A percentile compares a stretch with the other conserved stretches of the same genome.
phyloP scores from a whole-genome alignment of 257 asterid genomes.

The Schizonepeta tenuifolia region DNA sequence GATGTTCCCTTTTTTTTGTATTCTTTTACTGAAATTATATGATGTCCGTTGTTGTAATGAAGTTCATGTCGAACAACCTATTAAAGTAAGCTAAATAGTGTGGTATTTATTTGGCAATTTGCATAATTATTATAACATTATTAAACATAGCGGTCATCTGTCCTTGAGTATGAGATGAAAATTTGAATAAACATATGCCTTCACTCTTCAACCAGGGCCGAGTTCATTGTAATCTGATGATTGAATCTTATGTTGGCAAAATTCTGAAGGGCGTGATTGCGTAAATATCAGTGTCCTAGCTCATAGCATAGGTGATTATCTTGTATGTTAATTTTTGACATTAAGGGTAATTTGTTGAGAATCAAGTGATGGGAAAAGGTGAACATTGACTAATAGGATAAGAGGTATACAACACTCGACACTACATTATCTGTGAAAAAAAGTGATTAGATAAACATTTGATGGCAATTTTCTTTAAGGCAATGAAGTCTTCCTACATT shows the following conservation, averaged over 20 bases:
- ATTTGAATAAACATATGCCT: neutral
- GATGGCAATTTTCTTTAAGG: too few relatives aligned
- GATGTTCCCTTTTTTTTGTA: neutral
- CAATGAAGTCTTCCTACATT: neutral
- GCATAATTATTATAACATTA: neutral
- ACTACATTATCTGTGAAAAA: neutral
- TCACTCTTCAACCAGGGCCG: neutral
- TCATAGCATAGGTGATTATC: neutral
- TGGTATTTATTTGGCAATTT: too few relatives aligned
- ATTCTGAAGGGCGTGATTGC: neutral
- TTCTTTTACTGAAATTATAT: neutral
- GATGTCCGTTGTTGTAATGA: neutral
- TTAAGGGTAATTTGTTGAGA: neutral
- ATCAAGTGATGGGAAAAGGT: constrained; percentile 8
- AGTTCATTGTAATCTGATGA: neutral
- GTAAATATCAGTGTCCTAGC: neutral
- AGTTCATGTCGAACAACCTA: constrained; percentile 8
- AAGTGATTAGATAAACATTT: neutral
- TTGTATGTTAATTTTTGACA: neutral
- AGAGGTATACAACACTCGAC: too few relatives aligned
- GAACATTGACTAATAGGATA: too few relatives aligned
- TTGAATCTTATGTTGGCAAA: neutral
- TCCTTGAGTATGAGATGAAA: neutral
- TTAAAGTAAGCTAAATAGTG: neutral
- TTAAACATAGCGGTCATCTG: neutral